Evolutionary conservation across 2,329 filamentous ascomycete genomes (phyloP).

Genomic region (Sclerotinia minor): DNA sequence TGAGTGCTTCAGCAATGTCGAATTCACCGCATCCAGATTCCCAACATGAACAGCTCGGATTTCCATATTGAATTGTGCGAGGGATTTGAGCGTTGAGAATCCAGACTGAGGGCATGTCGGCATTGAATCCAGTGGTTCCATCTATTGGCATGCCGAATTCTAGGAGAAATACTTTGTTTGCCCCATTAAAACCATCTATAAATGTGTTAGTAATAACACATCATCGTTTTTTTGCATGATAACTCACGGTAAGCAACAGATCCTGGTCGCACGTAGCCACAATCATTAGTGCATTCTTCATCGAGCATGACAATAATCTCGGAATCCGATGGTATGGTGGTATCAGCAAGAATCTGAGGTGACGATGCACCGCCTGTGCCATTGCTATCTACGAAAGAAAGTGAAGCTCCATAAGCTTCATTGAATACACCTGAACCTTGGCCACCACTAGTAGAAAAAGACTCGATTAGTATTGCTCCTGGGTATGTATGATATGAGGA

Average conservation of each 20-base stretch:
- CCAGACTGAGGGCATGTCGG: constrained; percentile 75
- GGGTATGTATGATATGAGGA: neutral
- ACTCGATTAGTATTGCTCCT: neutral
- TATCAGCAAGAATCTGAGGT: constrained; percentile 52
- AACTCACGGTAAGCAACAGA: constrained; percentile 52
- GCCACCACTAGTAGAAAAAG: constrained; percentile 45
- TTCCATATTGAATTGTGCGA: constrained; percentile 67
- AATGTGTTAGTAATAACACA: constrained; percentile 27
- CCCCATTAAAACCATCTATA: constrained; percentile 68
- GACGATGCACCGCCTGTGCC: constrained; percentile 49
- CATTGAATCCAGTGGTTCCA: constrained; percentile 50
- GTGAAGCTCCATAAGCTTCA: constrained; percentile 23
- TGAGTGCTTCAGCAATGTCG: constrained; percentile 72
- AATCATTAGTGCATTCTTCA: constrained; percentile 50
- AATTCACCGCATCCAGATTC: constrained; percentile 69
- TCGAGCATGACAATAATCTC: constrained; percentile 55
- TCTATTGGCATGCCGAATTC: constrained; percentile 72
- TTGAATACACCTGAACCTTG: constrained; percentile 56
- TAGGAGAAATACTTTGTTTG: constrained; percentile 71
- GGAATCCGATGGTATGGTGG: constrained; percentile 48
- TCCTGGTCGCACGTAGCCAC: constrained; percentile 51
- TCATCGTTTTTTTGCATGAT: neutral
- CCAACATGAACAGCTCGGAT: constrained; percentile 70
- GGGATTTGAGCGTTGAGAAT: constrained; percentile 72
- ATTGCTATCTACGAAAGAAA: constrained; percentile 45